Evolutionary conservation across 805 yeast species (phyloP).

Genomic region (Cyberlindnera subsufficiens): DNA sequence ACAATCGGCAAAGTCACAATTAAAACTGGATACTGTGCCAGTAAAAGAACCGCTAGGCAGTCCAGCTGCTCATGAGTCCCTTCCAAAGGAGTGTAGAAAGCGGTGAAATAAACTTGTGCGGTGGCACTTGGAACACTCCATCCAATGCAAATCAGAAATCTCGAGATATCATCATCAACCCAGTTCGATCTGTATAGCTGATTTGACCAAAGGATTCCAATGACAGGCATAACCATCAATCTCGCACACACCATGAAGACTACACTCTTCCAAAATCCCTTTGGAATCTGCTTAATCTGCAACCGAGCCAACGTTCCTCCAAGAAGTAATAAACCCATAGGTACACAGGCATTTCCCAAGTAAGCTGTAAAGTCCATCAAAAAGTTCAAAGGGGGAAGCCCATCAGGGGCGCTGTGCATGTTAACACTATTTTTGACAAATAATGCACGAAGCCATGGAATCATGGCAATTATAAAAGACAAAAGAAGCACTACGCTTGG

Average conservation of each 20-base stretch:
- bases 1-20: conserved; percentile 69
- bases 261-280: conserved; percentile 68
- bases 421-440: conserved; percentile 46
- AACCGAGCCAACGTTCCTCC: conserved; percentile 88
- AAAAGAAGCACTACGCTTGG: conserved; percentile 66
- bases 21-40: conserved; percentile 67
- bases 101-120: conserved; percentile 80
- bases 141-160: conserved; percentile 67
- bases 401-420: conserved; percentile 78
- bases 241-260: conserved; percentile 49
- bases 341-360: conserved; percentile 84
- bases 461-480: conserved; percentile 63
- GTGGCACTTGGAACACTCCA: conserved; percentile 88
- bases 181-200: conserved; percentile 57
- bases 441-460: conserved; percentile 80
- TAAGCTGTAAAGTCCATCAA: conserved; percentile 76
- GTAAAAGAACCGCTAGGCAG: conserved; percentile 69
- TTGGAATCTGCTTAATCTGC: conserved; percentile 50
- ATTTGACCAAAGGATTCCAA: conserved; percentile 67
- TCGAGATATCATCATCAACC: conserved; percentile 52
- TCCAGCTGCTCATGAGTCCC: conserved; percentile 60
- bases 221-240: conserved; percentile 67
- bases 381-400: conserved; percentile 76
- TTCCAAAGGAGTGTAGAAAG: conserved; percentile 72
- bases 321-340: conserved; percentile 71